Evolutionary conservation across 768 basidiomycete genomes (phyloP).

Genomic region (Cyclocybe aegerita): DNA sequence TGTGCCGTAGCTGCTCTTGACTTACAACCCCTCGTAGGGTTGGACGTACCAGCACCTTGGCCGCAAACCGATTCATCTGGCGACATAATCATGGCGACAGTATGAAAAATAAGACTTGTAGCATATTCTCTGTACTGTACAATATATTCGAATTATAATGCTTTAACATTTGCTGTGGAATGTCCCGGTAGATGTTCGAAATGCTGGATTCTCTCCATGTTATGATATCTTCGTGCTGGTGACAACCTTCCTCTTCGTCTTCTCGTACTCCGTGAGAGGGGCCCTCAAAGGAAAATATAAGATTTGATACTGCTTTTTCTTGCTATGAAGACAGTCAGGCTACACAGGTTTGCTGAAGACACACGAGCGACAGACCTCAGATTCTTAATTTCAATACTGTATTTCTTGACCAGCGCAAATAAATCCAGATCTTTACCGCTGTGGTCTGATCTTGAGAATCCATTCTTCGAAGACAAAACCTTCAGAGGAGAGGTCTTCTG

Average conservation of each 20-base stretch:
- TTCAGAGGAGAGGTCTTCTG: background rate
- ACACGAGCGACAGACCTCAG: constrained; percentile 32
- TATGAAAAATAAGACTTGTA: constrained; percentile 21
- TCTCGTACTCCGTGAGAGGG: constrained; percentile 58
- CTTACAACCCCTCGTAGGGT: constrained; percentile 46
- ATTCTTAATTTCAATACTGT: constrained; percentile 43
- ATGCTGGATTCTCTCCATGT: background rate
- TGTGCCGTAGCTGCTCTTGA: constrained; percentile 75
- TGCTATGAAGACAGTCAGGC: constrained; percentile 30
- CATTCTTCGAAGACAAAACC: constrained; percentile 8
- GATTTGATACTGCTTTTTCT: constrained; percentile 70
- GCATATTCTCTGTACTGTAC: background rate
- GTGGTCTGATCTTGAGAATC: background rate
- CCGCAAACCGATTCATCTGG: constrained; percentile 27
- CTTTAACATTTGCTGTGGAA: background rate
- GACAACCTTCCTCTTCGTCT: constrained; percentile 47
- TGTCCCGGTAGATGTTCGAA: background rate
- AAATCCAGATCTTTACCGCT: constrained; percentile 12
- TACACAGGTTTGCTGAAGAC: background rate
- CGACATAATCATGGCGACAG: constrained; percentile 48
- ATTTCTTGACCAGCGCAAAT: constrained; percentile 33
- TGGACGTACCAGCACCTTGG: constrained; percentile 14
- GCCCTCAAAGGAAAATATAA: constrained; percentile 75
- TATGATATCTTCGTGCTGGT: constrained; percentile 44
- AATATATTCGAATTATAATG: constrained; percentile 5